These are phyloP conservation scores for Fomes fomentarius DNA, from an alignment of 1,284 basidiomycete genomes.

Conservation along the genomic window DNA sequence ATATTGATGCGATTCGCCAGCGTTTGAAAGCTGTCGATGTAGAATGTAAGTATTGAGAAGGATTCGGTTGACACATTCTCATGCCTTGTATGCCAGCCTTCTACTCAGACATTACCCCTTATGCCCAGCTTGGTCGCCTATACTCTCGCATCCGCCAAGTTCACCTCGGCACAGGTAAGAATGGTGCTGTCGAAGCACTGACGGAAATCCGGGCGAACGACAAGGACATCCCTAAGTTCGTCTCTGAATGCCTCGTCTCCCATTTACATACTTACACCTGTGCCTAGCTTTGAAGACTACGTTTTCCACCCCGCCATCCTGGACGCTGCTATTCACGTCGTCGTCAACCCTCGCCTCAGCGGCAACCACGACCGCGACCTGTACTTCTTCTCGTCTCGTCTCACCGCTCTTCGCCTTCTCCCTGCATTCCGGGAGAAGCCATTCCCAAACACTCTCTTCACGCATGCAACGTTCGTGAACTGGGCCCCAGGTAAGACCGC, in stretches of 20 bases:
- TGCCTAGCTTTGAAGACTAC: conserved; percentile 9
- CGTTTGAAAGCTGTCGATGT: conserved; percentile 14
- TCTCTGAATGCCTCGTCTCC: background rate
- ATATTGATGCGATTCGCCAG: conserved; percentile 25
- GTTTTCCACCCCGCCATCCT: conserved; percentile 42
- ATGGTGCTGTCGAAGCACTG: conserved; percentile 14
- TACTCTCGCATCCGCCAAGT: conserved; percentile 10
- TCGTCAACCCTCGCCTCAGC: conserved; percentile 31
- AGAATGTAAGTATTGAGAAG: conserved; percentile 10
- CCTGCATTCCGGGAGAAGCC: conserved; percentile 12
- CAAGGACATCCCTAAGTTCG: conserved; percentile 21
- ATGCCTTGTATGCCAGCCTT: background rate
- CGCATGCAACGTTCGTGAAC: conserved; percentile 18
- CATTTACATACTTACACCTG: background rate
- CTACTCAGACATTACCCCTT: conserved; percentile 8
- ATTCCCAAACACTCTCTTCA: conserved; percentile 20
- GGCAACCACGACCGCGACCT: conserved; percentile 22
- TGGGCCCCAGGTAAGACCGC: conserved; percentile 29
- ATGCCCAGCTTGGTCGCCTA: conserved; percentile 18
- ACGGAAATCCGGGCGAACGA: conserved; percentile 4
- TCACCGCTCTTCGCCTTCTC: conserved; percentile 22
- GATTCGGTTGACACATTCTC: background rate
- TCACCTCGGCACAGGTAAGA: background rate
- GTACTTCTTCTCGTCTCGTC: conserved; percentile 34
- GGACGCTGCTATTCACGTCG: conserved; percentile 37